Evolutionary conservation across 805 yeast species (phyloP).

Genomic region (Candida michaelii): DNA sequence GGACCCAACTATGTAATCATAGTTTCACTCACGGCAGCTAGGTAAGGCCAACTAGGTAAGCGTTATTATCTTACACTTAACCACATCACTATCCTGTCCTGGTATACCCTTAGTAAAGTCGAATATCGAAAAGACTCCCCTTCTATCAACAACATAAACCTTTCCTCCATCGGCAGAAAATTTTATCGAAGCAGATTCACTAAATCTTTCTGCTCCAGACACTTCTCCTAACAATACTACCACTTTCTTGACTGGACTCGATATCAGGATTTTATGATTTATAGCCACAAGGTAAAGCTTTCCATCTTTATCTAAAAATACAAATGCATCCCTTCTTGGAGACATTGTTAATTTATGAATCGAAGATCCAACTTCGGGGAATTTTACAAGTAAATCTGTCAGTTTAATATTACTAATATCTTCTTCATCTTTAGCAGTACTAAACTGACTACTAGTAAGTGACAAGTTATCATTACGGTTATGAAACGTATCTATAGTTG

Average conservation of each 20-base stretch:
- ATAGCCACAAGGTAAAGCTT: slow-evolving; percentile 66
- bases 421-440: slow-evolving; percentile 11
- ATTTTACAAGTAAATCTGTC: slow-evolving; percentile 43
- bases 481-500: slow-evolving; percentile 47
- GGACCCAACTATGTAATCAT: too few species aligned
- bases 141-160: slow-evolving; percentile 73
- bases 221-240: slow-evolving; percentile 75
- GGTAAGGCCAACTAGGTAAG: too few species aligned
- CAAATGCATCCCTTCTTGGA: slow-evolving; percentile 85
- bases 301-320: slow-evolving; percentile 78
- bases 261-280: slow-evolving; percentile 28
- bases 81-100: slow-evolving; percentile 60
- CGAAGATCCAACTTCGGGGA: slow-evolving; percentile 78
- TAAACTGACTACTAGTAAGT: slow-evolving; percentile 13
- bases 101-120: slow-evolving; percentile 90
- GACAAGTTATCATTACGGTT: slow-evolving; percentile 13
- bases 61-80: slow-evolving; percentile 59
- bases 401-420: slow-evolving; percentile 49
- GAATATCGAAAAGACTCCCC: slow-evolving; percentile 73
- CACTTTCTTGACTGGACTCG: slow-evolving; percentile 38
- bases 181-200: slow-evolving; percentile 75
- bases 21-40: too few species aligned
- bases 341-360: slow-evolving; percentile 75
- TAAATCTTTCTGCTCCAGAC: slow-evolving; percentile 65
- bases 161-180: slow-evolving; percentile 84